Evolutionary conservation across 805 yeast species (phyloP).

Genomic region (Kodamaea leandrae): DNA sequence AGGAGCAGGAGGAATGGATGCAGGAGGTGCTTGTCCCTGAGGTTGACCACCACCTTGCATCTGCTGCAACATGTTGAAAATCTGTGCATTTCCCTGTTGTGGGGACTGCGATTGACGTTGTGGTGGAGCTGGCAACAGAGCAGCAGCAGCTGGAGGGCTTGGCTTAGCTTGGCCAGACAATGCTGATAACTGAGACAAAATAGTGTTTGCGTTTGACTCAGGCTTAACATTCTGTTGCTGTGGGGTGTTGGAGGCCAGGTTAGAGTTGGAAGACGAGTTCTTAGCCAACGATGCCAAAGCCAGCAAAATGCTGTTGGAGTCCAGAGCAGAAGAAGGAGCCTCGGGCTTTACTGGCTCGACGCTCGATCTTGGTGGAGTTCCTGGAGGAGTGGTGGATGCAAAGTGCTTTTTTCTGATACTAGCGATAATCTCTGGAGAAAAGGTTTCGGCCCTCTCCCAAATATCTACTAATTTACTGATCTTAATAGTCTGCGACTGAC

Average conservation of each 20-base stretch:
- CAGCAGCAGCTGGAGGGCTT: conserved; percentile 14
- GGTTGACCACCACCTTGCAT: conserved; percentile 34
- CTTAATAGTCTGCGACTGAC: conserved; percentile 61
- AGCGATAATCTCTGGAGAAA: conserved; percentile 54
- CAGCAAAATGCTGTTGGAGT: conserved; percentile 64
- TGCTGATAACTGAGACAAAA: conserved; percentile 44
- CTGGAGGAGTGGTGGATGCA: conserved; percentile 67
- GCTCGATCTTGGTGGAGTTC: conserved; percentile 46
- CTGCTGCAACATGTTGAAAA: conserved; percentile 53
- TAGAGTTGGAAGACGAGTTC: conserved; percentile 25
- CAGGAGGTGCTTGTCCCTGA: background rate
- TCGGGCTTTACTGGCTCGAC: conserved; percentile 24
- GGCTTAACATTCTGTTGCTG: conserved; percentile 27
- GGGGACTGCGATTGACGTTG: conserved; percentile 14
- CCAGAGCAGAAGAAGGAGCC: conserved; percentile 18
- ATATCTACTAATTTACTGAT: conserved; percentile 82
- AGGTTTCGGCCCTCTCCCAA: conserved; percentile 86
- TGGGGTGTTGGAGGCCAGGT: conserved; percentile 31
- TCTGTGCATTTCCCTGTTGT: conserved; percentile 28
- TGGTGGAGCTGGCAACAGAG: conserved; percentile 13
- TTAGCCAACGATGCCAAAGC: conserved; percentile 66
- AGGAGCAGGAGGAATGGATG: conserved; percentile 7
- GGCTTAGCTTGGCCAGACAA: conserved; percentile 20
- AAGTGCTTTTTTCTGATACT: conserved; percentile 60
- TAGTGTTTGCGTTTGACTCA: conserved; percentile 32